Conservation (phyloP, 225 moss, liverwort and hornwort species). For the Anthoceros angustus region DNA sequence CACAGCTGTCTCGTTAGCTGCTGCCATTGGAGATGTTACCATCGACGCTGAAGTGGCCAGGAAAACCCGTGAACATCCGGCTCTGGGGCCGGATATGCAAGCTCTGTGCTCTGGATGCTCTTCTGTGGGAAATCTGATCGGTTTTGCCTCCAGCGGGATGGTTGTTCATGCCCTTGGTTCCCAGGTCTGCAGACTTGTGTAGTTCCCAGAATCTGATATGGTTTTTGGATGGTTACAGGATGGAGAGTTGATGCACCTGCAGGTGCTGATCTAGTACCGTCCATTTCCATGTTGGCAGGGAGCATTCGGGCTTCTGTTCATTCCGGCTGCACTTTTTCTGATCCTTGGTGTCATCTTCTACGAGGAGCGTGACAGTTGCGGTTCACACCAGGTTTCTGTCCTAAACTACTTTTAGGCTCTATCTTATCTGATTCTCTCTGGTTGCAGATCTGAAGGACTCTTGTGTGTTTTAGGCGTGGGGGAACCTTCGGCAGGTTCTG, state of each 20-base stretch:
- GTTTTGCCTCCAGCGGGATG: conserved; percentile 54
- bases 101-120: conserved; percentile 45
- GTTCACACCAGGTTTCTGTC: background rate
- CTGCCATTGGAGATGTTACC: conserved; percentile 74
- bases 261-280: conserved; percentile 2
- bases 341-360: conserved; percentile 64
- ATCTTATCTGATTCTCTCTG: background rate
- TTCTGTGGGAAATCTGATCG: conserved; percentile 62
- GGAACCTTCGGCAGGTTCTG: conserved; percentile 55
- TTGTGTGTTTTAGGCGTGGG: conserved; percentile 30
- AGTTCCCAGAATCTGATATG: background rate
- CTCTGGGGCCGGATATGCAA: conserved; percentile 63
- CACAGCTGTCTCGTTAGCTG: conserved; percentile 32
- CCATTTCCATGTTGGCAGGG: conserved; percentile 30
- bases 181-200: conserved; percentile 30
- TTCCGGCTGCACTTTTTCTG: conserved; percentile 68
- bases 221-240: background rate
- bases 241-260: background rate
- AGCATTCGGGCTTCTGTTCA: conserved; percentile 55
- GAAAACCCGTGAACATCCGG: conserved; percentile 71
- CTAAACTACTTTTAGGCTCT: background rate
- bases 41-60: conserved; percentile 85
- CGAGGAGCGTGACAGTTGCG: conserved; percentile 15
- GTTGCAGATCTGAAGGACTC: background rate
- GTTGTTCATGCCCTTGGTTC: conserved; percentile 58